phyloP scores from a whole-genome alignment of 2,329 filamentous ascomycete genomes.

The Boeremia exigua region DNA sequence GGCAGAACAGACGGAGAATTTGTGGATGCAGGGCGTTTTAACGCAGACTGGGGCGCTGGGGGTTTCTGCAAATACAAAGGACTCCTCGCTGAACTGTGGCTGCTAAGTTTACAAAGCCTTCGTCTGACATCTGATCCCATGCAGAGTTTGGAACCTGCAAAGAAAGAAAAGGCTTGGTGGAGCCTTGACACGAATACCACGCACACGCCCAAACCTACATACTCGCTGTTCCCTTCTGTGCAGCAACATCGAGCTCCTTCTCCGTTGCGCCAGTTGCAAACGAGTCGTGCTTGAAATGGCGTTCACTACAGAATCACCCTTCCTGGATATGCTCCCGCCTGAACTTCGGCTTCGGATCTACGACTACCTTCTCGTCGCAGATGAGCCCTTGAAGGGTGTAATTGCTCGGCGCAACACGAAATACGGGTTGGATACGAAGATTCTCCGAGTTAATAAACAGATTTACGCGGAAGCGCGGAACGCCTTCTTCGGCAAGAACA shows the following conservation, averaged over 20 bases:
- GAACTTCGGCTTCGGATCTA: slow-evolving; percentile 42
- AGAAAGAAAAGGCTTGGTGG: slow-evolving; percentile 21
- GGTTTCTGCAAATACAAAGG: slow-evolving; percentile 5
- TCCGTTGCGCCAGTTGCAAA: neutral
- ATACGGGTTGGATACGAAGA: slow-evolving; percentile 43
- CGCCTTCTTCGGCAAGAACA: slow-evolving; percentile 52
- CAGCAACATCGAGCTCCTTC: slow-evolving; percentile 6
- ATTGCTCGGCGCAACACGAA: slow-evolving; percentile 25
- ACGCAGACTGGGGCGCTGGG: neutral
- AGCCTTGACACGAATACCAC: slow-evolving; percentile 11
- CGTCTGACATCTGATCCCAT: slow-evolving; percentile 1
- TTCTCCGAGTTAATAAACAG: slow-evolving; percentile 48
- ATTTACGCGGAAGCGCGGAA: slow-evolving; percentile 51
- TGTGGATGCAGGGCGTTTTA: slow-evolving; percentile 6
- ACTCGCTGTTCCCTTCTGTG: slow-evolving; percentile 9
- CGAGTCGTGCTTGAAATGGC: slow-evolving; percentile 4
- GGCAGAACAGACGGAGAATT: neutral
- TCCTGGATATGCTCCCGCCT: slow-evolving; percentile 35
- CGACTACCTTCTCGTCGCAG: slow-evolving; percentile 33
- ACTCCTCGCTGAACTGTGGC: slow-evolving; percentile 3
- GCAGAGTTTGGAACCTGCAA: slow-evolving; percentile 10
- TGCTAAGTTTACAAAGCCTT: neutral
- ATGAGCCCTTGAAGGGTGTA: slow-evolving; percentile 28
- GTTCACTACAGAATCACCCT: neutral
- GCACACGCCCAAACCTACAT: slow-evolving; percentile 2